Evolutionary conservation across 2,329 filamentous ascomycete species (phyloP), one percentile per base, ranked within the genome.

Genomic region (Chalaropsis thielavioides): DNA sequence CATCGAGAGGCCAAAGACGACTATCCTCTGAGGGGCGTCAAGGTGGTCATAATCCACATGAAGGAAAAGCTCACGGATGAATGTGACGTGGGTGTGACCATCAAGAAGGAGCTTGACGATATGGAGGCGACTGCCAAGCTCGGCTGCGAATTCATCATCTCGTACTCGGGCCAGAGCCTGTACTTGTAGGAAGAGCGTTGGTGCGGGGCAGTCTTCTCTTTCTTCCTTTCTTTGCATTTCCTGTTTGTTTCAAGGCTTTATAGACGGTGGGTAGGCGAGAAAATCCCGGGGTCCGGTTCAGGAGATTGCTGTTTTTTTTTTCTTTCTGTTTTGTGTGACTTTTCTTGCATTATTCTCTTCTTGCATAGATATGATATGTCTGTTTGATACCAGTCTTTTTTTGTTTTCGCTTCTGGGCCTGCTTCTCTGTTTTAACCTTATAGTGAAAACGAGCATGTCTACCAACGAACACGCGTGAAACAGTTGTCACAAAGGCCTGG

Each of bases 1-100:
- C n/a, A 31, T 65, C 27, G 59, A 64, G 8, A 68, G 64, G 11
- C 69, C 63, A 27, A 51, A 15, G 63, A 71, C n/a, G 69, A 67
- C 5, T 66, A 72, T 71, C 85, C 85, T 6, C 78, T 99, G 3
- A 77, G 80, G 63, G 91, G 90, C 0, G 73, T 97, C 35, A 88
- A 85, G 68, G 79, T 99, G 1, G 85, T 96, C 61, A 84, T 97
- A 64, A 97, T 97, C 44, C 94, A 99, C 72, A 83, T 97, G 71
- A 99, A 99, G 73, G 92, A 97, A 69, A 87, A 82, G 24, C 76
- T 96, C 64, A 78, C 80, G 8, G 91, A 96, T 72, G 89, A 84
- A 0, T 83, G 83, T 76, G 60, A 83, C 81, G 1, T 81, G 78
- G 43, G 75, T 0, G 84, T 89, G 2, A 80, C 76, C 1, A 95